Base-by-base conservation (phyloP, 176 grass and related monocot genomes). In the Rhynchospora tenuis region DNA sequence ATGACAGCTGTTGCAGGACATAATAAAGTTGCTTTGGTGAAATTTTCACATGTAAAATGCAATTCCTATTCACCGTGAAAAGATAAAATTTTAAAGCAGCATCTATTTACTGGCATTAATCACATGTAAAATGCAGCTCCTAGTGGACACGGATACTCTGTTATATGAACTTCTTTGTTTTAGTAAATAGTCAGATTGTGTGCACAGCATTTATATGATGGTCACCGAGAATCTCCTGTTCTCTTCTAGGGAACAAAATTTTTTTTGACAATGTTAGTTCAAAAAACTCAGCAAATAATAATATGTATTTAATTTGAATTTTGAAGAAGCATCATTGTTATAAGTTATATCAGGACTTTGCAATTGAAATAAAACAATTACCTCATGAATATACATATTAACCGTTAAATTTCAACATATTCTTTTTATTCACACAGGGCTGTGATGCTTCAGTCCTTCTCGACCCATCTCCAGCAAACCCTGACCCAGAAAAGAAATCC, bases 61-160 rank as follows among this genome's bases (percentile, higher is more conserved):
- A 12, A 10, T 14, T n/a, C 51, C 51, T 55, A 55, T n/a, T n/a
- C n/a, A n/a, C n/a, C n/a, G n/a, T n/a, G n/a, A n/a, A n/a, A n/a
- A n/a, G n/a, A n/a, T n/a, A n/a, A n/a, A n/a, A 2, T 0, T 2
- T 38, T 0, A 38, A 38, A 38, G 0, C 3, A 4, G 5, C 5
- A 1, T n/a, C n/a, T n/a, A 38, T 38, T 4, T 38, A 38, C 33
- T 38, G 33, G 5, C 33, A 38, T 38, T 38, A 38, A 65, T 28
- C 26, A 27, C 28, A 64, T 15, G 62, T 64, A 64, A 24, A 64
- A 64, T 64, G 0, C 62, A 14, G 26, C 15, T 38, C 12, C 55
- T 57, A 57, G 55, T 57, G 55, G 15, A 38, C 33, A 3, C 33
- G 33, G 33, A 38, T 38, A 38, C n/a, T n/a, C n/a, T n/a, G n/a